Percentiles rank a stretch among this genome's conserved stretches.
phyloP scores from a whole-genome alignment of 345 rosid species.

The Acer yangbiense region DNA sequence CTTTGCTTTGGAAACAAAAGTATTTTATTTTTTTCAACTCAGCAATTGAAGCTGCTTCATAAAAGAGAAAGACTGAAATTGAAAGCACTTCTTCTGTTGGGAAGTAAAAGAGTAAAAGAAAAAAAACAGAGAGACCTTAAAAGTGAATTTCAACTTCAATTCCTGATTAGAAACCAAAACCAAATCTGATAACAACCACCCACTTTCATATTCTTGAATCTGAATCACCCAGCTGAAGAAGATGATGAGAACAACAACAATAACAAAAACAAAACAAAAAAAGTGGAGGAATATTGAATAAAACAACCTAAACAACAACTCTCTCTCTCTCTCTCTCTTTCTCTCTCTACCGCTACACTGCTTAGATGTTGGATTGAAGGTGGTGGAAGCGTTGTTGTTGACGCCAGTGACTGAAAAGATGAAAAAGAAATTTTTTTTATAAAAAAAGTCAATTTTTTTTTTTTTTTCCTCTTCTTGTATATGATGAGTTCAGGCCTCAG shows the following conservation, averaged over 20 bases:
- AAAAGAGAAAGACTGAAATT: background rate
- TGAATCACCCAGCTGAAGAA: slow-evolving; percentile 25
- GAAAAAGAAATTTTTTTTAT: background rate
- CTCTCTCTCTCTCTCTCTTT: background rate
- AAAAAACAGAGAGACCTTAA: no score
- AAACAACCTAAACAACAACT: background rate
- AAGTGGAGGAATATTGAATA: slow-evolving; percentile 1
- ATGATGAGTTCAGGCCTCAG: slow-evolving; percentile 8
- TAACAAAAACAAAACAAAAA: slow-evolving; percentile 13
- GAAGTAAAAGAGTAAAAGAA: background rate
- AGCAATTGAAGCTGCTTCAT: background rate
- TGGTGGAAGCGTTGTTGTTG: slow-evolving; percentile 21
- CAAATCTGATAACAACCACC: slow-evolving; percentile 32
- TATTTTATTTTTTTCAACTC: background rate
- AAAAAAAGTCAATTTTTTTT: background rate
- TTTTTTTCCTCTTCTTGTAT: background rate
- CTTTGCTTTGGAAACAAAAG: background rate
- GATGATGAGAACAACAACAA: background rate
- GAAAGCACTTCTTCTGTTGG: background rate
- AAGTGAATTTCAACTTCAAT: background rate
- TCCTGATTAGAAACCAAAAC: background rate
- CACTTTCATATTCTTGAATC: slow-evolving; percentile 29
- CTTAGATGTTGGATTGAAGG: slow-evolving; percentile 1
- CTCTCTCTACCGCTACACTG: slow-evolving; percentile 12
- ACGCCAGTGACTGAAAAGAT: slow-evolving; percentile 21